Evolutionary conservation across 2,329 filamentous ascomycete genomes (phyloP), one percentile per base, ranked within the genome.

Genomic region (Westerdykella ornata): DNA sequence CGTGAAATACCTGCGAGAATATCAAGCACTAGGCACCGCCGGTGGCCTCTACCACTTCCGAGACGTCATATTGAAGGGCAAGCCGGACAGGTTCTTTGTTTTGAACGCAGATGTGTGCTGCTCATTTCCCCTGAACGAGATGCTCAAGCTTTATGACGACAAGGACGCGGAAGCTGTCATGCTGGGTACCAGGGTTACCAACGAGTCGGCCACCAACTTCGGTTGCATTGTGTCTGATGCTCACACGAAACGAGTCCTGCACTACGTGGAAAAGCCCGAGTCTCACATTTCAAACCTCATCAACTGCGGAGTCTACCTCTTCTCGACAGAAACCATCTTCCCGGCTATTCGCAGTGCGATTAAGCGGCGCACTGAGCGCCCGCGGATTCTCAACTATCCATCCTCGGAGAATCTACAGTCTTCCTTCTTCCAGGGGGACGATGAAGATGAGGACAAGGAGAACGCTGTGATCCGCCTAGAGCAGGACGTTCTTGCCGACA

Each of bases 211-310:
- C 22, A 85, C 80, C 58, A 97, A 97, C 75, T 98, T 97, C 65
- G 92, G 92, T 49, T 98, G 92, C 76, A 94, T 97, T 61, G 92
- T 97, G 43, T 92, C 86, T 42, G 92, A 98, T 68, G 74, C 84
- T 33, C 88, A 96, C 71, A 94, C 86, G 51, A 89, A 90, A 66
- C 88, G 90, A 53, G 92, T 98, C 35, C 82, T 97, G 46, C 92
- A 98, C 73, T 97, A 98, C 71, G 92, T 98, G 66, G 92, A 97
- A 78, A 97, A 97, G 75, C 92, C 92, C 52, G 90, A 98, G 70
- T 88, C 85, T 42, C 86, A 94, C 69, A 96, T 98, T 69, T 94
- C 86, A 62, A 96, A 96, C 73, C 77, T 98, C 54, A 98, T 98
- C 77, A 98, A 97, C 76, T 97, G 92, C 69, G 92, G 92, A 58